These are phyloP conservation scores for Cryptosporidium ryanae DNA, from an alignment of 169 alveolate species.

Conservation along the genomic window DNA sequence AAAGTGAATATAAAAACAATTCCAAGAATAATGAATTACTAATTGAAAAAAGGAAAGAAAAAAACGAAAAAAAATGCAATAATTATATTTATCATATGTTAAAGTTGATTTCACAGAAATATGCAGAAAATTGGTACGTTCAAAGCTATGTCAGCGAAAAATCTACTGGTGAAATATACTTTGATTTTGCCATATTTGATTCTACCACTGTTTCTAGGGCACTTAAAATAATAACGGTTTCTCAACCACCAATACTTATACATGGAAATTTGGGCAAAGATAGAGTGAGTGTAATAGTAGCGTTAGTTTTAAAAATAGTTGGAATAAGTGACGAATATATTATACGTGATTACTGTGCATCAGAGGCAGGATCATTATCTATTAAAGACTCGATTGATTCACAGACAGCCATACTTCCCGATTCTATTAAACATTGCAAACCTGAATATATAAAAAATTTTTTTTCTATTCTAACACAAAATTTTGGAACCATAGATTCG, in stretches of 20 bases:
- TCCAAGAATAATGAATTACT: not conserved
- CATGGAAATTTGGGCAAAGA: slow-evolving; percentile 70
- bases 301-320: slow-evolving; percentile 26
- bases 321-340: slow-evolving; percentile 52
- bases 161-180: slow-evolving; percentile 35
- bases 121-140: slow-evolving; percentile 55
- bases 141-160: slow-evolving; percentile 7
- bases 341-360: slow-evolving; percentile 65
- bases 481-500: slow-evolving; percentile 37
- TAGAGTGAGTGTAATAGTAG: slow-evolving; percentile 30
- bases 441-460: slow-evolving; percentile 24
- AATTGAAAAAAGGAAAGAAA: slow-evolving; percentile 24
- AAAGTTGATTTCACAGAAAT: slow-evolving; percentile 17
- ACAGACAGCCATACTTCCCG: slow-evolving; percentile 14
- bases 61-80: not conserved
- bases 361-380: slow-evolving; percentile 47
- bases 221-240: slow-evolving; percentile 47
- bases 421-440: not conserved
- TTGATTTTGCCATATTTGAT: slow-evolving; percentile 29
- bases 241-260: slow-evolving; percentile 60
- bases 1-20: not conserved
- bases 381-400: slow-evolving; percentile 14
- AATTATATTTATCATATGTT: slow-evolving; percentile 19
- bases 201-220: slow-evolving; percentile 19
- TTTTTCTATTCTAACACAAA: slow-evolving; percentile 15